Evolutionary conservation across 106 monocot genomes (phyloP), one percentile per base, ranked within the genome.

Genomic region (Iris macrosiphon): DNA sequence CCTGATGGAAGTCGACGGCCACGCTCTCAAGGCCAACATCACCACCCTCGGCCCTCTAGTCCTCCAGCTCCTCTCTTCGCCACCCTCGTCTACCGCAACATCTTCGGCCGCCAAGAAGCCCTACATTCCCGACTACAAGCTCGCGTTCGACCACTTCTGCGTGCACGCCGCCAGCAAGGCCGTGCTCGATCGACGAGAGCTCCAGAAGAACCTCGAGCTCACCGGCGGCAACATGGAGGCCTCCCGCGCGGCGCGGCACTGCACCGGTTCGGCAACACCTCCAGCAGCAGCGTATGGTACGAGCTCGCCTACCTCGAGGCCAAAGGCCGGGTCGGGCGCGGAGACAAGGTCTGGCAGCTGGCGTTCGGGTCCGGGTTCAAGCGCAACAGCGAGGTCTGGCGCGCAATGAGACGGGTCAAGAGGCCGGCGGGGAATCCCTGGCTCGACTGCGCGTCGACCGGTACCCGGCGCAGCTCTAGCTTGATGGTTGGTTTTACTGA

Each of bases 321-420:
- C 25, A 85, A 92, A 45, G 92, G 79, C 7, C 68, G 70, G 32
- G 76, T 92, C 20, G 48, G 76, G 20, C 23, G 75, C 4, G 92
- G 92, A 31, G 82, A 86, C 53, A 65, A 85, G 4, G 64, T 92
- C 1, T 92, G 92, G 92, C 92, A 92, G 81, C 69, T 92, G 35
- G 85, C 92, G 4, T 92, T 92, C 52, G 92, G 92, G 12, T 82
- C 85, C 2, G 92, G 92, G 4, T 92, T 92, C 73, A 92, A 92
- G 79, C 86, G 92, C 72, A 92, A 86, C 66, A 92, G 92, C 50
- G 85, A 85, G 3, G 92, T 92, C 2, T 92, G 92, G 92, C 63
- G 75, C 26, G 85, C 92, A 13, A 72, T 66, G 58, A 46, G 70
- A 7, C 52, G 79, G 21, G 72, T 79, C 31, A 40, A 65, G 50